Evolutionary conservation across 495 filamentous ascomycete species (phyloP), one percentile per base, ranked within the genome.

Genomic region (Friedmanniomyces endolithicus): DNA sequence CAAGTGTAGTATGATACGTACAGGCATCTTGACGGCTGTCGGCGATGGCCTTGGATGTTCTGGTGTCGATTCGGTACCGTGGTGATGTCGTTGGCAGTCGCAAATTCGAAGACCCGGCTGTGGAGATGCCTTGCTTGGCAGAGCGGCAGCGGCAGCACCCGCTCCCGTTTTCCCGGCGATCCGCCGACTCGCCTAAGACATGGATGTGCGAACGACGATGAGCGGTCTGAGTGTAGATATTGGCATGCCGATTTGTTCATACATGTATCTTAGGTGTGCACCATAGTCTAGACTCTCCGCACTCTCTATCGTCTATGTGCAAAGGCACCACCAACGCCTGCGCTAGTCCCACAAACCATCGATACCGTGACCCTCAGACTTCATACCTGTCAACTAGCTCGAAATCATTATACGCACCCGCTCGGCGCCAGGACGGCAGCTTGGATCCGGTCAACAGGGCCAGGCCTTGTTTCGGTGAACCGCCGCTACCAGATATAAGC

Each of bases 21-120:
- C 84, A 83, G 84, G 84, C 84, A 88, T 88, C 78, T 84, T 87
- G 82, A 82, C 78, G 74, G 72, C 71, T 80, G 50, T 63, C 48
- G 48, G 17, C 6, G 50, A 50, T 58, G 59, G 51, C 52, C 50
- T 52, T 37, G 33, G 9, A 12, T 24, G 24, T 51, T 31, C 7
- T 20, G 24, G 35, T 53, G 51, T 29, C 12, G 16, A 25, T 55
- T 37, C 41, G 25, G 16, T 31, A 23, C 19, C 8, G 44, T 40
- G 31, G 11, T 60, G 52, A 27, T 41, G 54, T 56, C 48, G 57
- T 35, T 50, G 55, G 27, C 48, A 23, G 24, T n/a, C 47, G 44
- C 6, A 17, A 56, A 57, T 50, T 52, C 37, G 47, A 52, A 52
- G 49, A 31, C 23, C 4, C 11, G 24, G 16, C 16, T 31, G 27